Conservation (phyloP, 768 basidiomycete species). For the Favolaschia claudopus region DNA sequence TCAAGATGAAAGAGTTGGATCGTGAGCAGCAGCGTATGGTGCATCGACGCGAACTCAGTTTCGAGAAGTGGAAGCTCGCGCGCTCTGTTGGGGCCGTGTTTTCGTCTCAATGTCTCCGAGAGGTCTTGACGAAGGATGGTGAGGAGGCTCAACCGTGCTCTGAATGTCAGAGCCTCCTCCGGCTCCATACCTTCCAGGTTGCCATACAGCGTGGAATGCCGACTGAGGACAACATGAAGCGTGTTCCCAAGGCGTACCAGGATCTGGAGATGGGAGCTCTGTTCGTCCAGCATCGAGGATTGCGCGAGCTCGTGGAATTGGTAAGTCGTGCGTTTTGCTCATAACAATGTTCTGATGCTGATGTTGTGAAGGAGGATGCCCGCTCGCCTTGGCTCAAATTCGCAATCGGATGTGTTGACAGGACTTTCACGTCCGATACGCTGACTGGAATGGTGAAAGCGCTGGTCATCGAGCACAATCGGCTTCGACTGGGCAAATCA, state of each 20-base stretch:
- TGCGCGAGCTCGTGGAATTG: constrained; percentile 21
- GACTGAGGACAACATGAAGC: constrained; percentile 21
- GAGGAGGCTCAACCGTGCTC: neutral
- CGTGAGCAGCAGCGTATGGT: neutral
- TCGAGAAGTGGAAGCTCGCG: constrained; percentile 4
- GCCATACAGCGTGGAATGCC: constrained; percentile 11
- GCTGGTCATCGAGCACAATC: constrained; percentile 13
- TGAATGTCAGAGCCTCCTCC: neutral
- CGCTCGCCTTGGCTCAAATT: constrained; percentile 26
- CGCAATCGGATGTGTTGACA: constrained; percentile 24
- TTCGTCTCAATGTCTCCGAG: neutral
- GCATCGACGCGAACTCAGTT: neutral
- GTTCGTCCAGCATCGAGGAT: constrained; percentile 18
- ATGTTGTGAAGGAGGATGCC: constrained; percentile 17
- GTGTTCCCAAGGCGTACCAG: constrained; percentile 17
- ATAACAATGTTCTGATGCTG: neutral
- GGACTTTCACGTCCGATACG: constrained; percentile 16
- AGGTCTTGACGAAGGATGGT: neutral
- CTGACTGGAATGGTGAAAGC: constrained; percentile 27
- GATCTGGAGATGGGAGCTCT: constrained; percentile 14
- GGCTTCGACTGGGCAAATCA: constrained; percentile 13
- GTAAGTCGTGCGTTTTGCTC: neutral
- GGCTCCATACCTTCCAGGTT: constrained; percentile 19
- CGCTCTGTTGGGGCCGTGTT: constrained; percentile 10
- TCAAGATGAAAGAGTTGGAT: neutral